These are phyloP conservation scores for Oryza glumipatula DNA, from an alignment of 176 grass and related monocot species.

Conservation along the genomic window DNA sequence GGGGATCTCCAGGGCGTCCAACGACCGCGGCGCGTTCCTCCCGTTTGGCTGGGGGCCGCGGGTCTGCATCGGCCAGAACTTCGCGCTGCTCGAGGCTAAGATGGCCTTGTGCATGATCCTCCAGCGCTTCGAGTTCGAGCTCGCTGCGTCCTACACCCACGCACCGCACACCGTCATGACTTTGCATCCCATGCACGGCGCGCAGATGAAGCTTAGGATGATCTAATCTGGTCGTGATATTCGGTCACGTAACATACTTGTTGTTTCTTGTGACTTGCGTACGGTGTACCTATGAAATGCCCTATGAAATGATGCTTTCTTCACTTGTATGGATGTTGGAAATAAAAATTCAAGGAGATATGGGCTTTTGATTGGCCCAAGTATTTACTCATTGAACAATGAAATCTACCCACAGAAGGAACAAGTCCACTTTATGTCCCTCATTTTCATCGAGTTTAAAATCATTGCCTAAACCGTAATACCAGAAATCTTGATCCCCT, in stretches of 20 bases:
- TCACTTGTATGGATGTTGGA: too few relatives aligned
- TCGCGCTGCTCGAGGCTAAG: slow-evolving; percentile 60
- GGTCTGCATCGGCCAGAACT: slow-evolving; percentile 67
- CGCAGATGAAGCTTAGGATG: slow-evolving; percentile 39
- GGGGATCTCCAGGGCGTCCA: slow-evolving; percentile 53
- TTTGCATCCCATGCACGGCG: slow-evolving; percentile 55
- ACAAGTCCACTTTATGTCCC: too few relatives aligned
- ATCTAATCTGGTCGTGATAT: slow-evolving; percentile 32
- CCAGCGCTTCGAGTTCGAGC: slow-evolving; percentile 52
- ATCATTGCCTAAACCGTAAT: too few relatives aligned
- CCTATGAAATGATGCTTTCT: too few relatives aligned
- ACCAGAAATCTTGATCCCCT: too few relatives aligned
- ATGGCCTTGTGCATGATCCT: slow-evolving; percentile 55
- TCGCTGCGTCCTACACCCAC: slow-evolving; percentile 51
- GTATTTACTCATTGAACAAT: too few relatives aligned
- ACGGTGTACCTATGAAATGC: too few relatives aligned
- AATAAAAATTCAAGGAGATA: too few relatives aligned
- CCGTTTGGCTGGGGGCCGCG: slow-evolving; percentile 64
- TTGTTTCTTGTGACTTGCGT: background rate
- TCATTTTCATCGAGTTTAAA: too few relatives aligned
- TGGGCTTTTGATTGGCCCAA: too few relatives aligned
- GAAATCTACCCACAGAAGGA: too few relatives aligned
- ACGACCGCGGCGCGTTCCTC: slow-evolving; percentile 36
- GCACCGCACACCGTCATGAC: slow-evolving; percentile 43
- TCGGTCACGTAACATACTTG: background rate